A percentile compares a stretch with the other conserved stretches of the same genome.
These are phyloP conservation scores for Corynespora cassiicola DNA, from an alignment of 2,329 filamentous ascomycete species.

Conservation along the genomic window DNA sequence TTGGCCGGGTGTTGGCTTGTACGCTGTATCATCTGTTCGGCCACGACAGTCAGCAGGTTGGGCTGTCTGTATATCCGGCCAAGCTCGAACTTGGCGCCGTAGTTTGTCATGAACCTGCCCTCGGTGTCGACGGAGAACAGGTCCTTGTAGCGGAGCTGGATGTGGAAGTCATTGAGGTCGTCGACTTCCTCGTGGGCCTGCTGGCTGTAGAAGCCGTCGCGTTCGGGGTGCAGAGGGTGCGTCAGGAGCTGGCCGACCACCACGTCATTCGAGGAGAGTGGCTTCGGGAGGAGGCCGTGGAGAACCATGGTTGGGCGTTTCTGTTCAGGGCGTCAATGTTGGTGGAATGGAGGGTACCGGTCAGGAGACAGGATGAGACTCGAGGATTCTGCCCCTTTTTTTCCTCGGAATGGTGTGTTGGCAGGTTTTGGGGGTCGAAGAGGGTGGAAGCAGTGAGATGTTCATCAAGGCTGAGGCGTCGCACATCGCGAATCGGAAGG, in stretches of 20 bases:
- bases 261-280: constrained; percentile 40
- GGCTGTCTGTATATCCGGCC: constrained; percentile 45
- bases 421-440: constrained; percentile 7
- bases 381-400: background rate
- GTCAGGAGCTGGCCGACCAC: constrained; percentile 44
- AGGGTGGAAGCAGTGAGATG: constrained; percentile 14
- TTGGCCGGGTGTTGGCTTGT: constrained; percentile 30
- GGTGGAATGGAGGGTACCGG: no score
- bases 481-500: constrained; percentile 21
- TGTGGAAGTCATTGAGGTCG: constrained; percentile 47
- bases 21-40: constrained; percentile 48
- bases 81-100: constrained; percentile 47
- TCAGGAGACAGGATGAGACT: background rate
- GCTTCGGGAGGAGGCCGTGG: constrained; percentile 44
- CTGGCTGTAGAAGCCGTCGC: constrained; percentile 43
- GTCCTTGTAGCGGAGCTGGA: constrained; percentile 47
- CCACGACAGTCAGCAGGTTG: constrained; percentile 42
- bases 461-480: constrained; percentile 5
- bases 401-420: constrained; percentile 15
- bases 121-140: constrained; percentile 44
- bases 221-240: constrained; percentile 45
- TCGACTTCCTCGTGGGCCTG: constrained; percentile 40
- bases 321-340: no score
- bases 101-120: constrained; percentile 46
- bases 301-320: constrained; percentile 31